A percentile compares a stretch with the other conserved stretches of the same genome.
Conservation (phyloP, 208 protist species). For the Leptomonas pyrrhocoris region DNA sequence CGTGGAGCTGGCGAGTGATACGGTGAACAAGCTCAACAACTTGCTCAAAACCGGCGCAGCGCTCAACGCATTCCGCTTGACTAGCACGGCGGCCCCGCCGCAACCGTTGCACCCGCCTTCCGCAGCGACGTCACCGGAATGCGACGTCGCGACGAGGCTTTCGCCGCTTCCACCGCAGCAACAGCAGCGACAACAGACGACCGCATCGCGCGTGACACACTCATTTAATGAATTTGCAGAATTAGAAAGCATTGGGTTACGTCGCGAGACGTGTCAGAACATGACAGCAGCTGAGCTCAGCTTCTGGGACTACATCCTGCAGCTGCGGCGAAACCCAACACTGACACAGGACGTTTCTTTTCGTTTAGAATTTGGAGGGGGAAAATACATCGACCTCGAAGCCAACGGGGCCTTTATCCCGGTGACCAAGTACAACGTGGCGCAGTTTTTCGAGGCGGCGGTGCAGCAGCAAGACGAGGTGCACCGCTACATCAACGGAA, state of each 20-base stretch:
- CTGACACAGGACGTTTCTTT: slow-evolving; percentile 34
- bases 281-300: slow-evolving; percentile 31
- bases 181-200: neutral
- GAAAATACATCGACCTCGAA: slow-evolving; percentile 30
- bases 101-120: neutral
- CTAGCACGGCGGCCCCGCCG: neutral
- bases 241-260: slow-evolving; percentile 29
- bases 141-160: neutral
- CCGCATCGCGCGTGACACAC: neutral
- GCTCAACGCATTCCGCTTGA: slow-evolving; percentile 22
- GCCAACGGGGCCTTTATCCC: slow-evolving; percentile 33
- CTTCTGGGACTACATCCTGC: slow-evolving; percentile 39
- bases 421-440: slow-evolving; percentile 45
- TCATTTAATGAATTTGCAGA: slow-evolving; percentile 11
- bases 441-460: slow-evolving; percentile 36
- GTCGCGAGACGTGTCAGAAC: slow-evolving; percentile 23
- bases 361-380: slow-evolving; percentile 27
- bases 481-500: slow-evolving; percentile 35
- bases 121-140: neutral
- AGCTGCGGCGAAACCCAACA: slow-evolving; percentile 19
- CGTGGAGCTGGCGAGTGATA: slow-evolving; percentile 34
- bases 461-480: slow-evolving; percentile 36
- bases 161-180: neutral
- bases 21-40: slow-evolving; percentile 26
- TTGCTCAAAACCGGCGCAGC: slow-evolving; percentile 31